Evolutionary conservation across 768 basidiomycete species (phyloP).

Genomic region (Mycena rosella): DNA sequence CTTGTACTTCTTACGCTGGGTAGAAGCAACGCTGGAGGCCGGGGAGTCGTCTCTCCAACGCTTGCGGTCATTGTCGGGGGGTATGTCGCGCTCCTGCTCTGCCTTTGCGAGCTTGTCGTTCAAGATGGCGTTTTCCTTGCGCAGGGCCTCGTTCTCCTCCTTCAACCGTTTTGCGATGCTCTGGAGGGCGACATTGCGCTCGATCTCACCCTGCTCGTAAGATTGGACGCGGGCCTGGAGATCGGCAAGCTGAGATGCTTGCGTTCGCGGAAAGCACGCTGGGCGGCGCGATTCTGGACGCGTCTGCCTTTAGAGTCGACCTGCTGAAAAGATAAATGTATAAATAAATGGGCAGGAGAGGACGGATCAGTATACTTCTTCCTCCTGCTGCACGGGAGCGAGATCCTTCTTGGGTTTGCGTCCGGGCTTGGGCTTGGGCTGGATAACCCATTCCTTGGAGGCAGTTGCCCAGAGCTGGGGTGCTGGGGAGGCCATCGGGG

Average conservation of each 20-base stretch:
- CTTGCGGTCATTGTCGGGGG: conserved; percentile 62
- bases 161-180: conserved; percentile 86
- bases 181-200: conserved; percentile 88
- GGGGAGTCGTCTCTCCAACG: conserved; percentile 68
- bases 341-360: background rate
- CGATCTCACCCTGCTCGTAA: conserved; percentile 93
- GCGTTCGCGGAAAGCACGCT: conserved; percentile 90
- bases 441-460: conserved; percentile 92
- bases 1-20: conserved; percentile 37
- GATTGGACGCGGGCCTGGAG: conserved; percentile 87
- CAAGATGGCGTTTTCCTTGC: conserved; percentile 73
- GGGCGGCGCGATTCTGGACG: conserved; percentile 88
- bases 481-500: conserved; percentile 22
- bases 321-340: conserved; percentile 39
- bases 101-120: conserved; percentile 62
- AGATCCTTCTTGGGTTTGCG: conserved; percentile 87
- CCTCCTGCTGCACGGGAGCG: conserved; percentile 52
- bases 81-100: conserved; percentile 52
- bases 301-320: conserved; percentile 73
- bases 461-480: conserved; percentile 57
- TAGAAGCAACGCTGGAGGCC: conserved; percentile 40
- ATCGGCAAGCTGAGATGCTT: conserved; percentile 91
- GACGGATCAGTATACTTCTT: conserved; percentile 53
- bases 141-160: conserved; percentile 85
- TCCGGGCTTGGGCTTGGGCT: conserved; percentile 88